Evolutionary conservation across 768 basidiomycete species (phyloP).

Genomic region (Paxillus ammoniavirescens): DNA sequence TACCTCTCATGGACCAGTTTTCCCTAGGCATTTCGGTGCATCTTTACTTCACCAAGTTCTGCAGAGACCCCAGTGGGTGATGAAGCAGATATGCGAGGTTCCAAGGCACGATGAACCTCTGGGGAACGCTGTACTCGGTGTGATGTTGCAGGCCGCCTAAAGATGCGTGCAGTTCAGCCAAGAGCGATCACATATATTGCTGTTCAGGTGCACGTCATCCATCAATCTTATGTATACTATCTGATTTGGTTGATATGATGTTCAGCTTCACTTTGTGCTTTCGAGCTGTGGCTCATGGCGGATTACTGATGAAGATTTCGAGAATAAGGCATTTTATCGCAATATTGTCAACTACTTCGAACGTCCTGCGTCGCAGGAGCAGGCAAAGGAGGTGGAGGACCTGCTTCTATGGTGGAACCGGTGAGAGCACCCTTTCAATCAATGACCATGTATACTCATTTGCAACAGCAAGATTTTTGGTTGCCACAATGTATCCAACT

Average conservation of each 20-base stretch:
- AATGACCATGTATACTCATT: not conserved
- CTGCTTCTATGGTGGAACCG: constrained; percentile 10
- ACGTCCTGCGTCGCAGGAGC: not conserved
- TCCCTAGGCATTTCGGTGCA: constrained; percentile 15
- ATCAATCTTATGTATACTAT: no score
- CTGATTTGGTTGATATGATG: not conserved
- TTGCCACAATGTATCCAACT: not conserved
- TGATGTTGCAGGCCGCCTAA: constrained; percentile 3
- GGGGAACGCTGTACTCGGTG: no score
- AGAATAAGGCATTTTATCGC: constrained; percentile 4
- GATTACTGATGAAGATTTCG: not conserved
- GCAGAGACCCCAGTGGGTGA: not conserved
- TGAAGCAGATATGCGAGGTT: no score
- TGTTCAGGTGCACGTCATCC: constrained; percentile 16
- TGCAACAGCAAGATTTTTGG: constrained; percentile 1
- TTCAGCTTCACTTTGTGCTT: constrained; percentile 10
- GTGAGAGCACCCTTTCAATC: not conserved
- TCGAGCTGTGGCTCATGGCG: constrained; percentile 3
- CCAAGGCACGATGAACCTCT: no score
- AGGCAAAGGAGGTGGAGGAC: not conserved
- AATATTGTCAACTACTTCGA: constrained; percentile 11
- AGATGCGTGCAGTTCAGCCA: constrained; percentile 15
- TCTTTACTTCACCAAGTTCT: constrained; percentile 21
- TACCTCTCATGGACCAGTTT: no score
- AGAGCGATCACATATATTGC: constrained; percentile 21